Base-by-base conservation (phyloP, 169 alveolate species). In the Miamiensis avidus region DNA sequence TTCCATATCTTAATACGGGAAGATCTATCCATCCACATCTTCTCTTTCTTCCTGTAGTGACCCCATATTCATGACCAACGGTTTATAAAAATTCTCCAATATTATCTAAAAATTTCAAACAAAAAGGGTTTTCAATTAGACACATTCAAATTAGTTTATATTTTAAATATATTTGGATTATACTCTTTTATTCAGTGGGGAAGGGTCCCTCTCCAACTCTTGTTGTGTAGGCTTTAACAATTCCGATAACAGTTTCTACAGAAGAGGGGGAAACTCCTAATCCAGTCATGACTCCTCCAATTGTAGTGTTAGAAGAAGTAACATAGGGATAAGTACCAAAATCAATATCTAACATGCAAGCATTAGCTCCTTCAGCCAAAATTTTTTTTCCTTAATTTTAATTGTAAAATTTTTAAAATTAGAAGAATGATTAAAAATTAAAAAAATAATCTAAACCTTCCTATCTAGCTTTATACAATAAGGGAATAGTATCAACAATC, bases 21-120 rank as follows among this genome's bases (percentile, higher is more conserved):
- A 98, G 83, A 88, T 98, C 99, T 49, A 98, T 88, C 99, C 99
- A 98, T 31, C 99, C 99, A 85, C 99, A 97, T 79, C 99, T 96
- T 78, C 99, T 89, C 25, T 97, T 93, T 74, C 99, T 95, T 49
- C 98, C 98, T 15, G 99, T 98, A 0, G 99, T 97, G 25, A 98
- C 95, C n/a, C 99, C 99, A 89, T 91, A 93, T 89, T 98, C 99
- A 34, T 88, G 90, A 31, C 99, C 99, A n/a, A 91, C 94, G 76
- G 91, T 94, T 81, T 95, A 91, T 25, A 98, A 82, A 82, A 92
- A 93, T 25, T 90, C 89, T 34, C 97, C 98, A 74, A 76, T 84
- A n/a, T 94, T 97, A 75, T 94, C 97, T 30, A 73, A 82, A 11
- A 65, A 78, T 64, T 82, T 6, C 6, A 78, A 11, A 29, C 20